Conservation (phyloP, 345 rosid species). For the Salix arbutifolia region DNA sequence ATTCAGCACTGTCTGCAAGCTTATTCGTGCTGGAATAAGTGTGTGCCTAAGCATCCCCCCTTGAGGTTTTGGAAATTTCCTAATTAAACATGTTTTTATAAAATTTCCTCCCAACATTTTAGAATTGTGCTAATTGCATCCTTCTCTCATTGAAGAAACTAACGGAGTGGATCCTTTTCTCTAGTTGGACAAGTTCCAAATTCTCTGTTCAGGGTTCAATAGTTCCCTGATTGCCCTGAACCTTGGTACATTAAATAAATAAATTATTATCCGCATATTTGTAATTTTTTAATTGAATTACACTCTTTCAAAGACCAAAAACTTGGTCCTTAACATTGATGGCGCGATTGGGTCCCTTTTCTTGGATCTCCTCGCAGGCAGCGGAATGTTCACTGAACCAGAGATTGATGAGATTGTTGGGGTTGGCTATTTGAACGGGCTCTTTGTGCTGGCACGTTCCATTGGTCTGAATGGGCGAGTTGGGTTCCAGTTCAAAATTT, state of each 20-base stretch:
- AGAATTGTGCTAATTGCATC: not conserved
- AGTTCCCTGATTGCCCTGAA: not conserved
- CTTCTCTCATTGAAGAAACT: not conserved
- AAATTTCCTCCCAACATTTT: not conserved
- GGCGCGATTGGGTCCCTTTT: conserved; percentile 95
- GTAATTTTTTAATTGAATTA: no score
- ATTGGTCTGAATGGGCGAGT: conserved; percentile 83
- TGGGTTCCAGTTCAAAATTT: not conserved
- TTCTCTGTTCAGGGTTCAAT: not conserved
- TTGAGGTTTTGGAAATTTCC: no score
- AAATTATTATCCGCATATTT: no score
- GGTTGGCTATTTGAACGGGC: conserved; percentile 88
- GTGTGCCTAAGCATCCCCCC: no score
- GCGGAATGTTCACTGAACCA: conserved; percentile 87
- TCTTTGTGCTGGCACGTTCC: conserved; percentile 87
- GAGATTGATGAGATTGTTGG: conserved; percentile 88
- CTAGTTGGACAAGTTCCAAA: not conserved
- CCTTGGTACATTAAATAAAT: no score
- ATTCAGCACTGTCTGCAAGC: not conserved
- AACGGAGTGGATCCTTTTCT: not conserved
- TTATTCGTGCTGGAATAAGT: not conserved
- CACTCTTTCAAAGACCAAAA: conserved; percentile 72
- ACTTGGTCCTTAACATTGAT: conserved; percentile 77
- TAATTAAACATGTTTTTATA: no score
- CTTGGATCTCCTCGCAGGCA: conserved; percentile 91